phyloP scores from a whole-genome alignment of 495 filamentous ascomycete species.

The Penicillium robsamsonii region DNA sequence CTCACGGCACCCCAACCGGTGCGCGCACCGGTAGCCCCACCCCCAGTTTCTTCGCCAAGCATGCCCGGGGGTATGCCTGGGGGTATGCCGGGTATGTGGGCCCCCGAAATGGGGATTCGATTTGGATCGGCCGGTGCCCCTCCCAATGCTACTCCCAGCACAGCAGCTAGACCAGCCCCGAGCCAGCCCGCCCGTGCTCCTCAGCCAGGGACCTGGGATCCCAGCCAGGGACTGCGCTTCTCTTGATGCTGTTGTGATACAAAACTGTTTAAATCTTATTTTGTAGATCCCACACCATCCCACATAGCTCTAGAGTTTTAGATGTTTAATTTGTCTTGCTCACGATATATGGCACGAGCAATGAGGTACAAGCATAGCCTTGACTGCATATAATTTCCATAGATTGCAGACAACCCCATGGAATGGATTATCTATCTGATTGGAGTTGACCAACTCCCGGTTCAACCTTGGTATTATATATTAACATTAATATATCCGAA shows the following conservation, averaged over 20 bases:
- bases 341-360: slow-evolving; percentile 1
- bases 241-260: slow-evolving; percentile 31
- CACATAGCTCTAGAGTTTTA: slow-evolving; percentile 8
- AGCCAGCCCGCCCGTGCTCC: slow-evolving; percentile 19
- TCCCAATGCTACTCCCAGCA: slow-evolving; percentile 16
- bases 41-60: slow-evolving; percentile 46
- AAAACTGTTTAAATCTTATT: background rate
- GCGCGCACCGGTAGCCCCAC: slow-evolving; percentile 52
- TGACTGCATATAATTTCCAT: background rate
- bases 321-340: background rate
- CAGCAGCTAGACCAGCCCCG: slow-evolving; percentile 16
- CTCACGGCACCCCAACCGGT: slow-evolving; percentile 56
- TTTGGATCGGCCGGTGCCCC: slow-evolving; percentile 48
- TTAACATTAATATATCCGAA: background rate
- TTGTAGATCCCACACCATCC: background rate
- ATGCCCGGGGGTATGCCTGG: slow-evolving; percentile 32
- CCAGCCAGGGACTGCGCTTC: slow-evolving; percentile 61
- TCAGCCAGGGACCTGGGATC: slow-evolving; percentile 54
- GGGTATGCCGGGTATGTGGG: slow-evolving; percentile 58
- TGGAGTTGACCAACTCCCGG: background rate
- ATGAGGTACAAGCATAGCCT: background rate
- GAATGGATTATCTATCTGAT: no score
- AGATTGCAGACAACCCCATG: background rate
- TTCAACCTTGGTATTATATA: no score
- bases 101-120: slow-evolving; percentile 74